These are phyloP conservation scores for Aurifilum marmelostoma DNA, from an alignment of 2,329 filamentous ascomycete genomes.

Conservation along the genomic window DNA sequence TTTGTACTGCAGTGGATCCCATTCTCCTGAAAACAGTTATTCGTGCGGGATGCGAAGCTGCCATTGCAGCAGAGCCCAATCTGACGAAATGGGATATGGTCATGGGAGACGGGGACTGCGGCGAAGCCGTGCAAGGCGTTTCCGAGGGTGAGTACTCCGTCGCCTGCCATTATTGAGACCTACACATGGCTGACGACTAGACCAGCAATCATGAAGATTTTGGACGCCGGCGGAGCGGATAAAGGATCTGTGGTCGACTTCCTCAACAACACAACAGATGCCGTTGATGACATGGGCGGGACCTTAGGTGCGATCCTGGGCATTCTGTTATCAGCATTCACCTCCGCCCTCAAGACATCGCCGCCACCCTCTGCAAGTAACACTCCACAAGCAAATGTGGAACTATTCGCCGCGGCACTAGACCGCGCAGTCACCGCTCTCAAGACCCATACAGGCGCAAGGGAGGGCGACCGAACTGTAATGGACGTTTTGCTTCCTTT, in stretches of 20 bases:
- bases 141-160: slow-evolving; percentile 19
- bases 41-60: slow-evolving; percentile 35
- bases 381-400: not conserved
- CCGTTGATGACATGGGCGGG: slow-evolving; percentile 41
- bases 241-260: slow-evolving; percentile 36
- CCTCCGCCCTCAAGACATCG: slow-evolving; percentile 25
- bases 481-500: slow-evolving; percentile 28
- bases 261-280: slow-evolving; percentile 36
- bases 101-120: slow-evolving; percentile 41
- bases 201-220: slow-evolving; percentile 19
- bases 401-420: slow-evolving; percentile 25
- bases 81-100: slow-evolving; percentile 41
- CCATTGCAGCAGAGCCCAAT: slow-evolving; percentile 40
- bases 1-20: slow-evolving; percentile 13
- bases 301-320: slow-evolving; percentile 37
- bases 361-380: not conserved
- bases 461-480: slow-evolving; percentile 32
- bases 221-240: slow-evolving; percentile 28
- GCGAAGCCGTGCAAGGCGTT: slow-evolving; percentile 37
- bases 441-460: slow-evolving; percentile 31
- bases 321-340: slow-evolving; percentile 33
- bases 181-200: not conserved
- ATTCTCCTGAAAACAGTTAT: slow-evolving; percentile 9
- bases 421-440: slow-evolving; percentile 27
- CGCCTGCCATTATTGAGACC: not conserved